Percentiles rank a stretch among this genome's conserved stretches.
These are phyloP conservation scores for Neofusicoccum parvum DNA, from an alignment of 2,329 filamentous ascomycete genomes.

Conservation along the genomic window DNA sequence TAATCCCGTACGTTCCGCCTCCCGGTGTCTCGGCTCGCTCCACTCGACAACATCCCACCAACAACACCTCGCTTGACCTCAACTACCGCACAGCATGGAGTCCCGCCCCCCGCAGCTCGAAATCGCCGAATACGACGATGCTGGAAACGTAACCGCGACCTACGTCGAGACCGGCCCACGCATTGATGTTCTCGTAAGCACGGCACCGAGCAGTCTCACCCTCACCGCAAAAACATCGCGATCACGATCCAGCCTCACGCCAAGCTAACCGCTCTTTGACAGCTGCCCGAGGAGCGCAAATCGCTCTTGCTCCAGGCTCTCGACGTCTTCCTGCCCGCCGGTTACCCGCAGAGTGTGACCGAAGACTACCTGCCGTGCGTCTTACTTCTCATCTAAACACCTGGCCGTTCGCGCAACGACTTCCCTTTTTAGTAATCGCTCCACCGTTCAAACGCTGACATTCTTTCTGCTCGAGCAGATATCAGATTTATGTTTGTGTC, in stretches of 20 bases:
- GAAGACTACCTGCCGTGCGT: conserved; percentile 74
- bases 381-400: not conserved
- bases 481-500: conserved; percentile 65
- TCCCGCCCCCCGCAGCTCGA: conserved; percentile 22
- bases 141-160: conserved; percentile 51
- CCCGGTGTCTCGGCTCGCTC: conserved; percentile 5
- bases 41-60: conserved; percentile 13
- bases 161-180: conserved; percentile 50
- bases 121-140: conserved; percentile 51
- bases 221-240: conserved; percentile 11
- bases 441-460: not conserved
- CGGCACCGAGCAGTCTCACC: not conserved
- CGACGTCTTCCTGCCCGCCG: conserved; percentile 80
- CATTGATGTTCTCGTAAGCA: conserved; percentile 51
- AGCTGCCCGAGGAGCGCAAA: conserved; percentile 27
- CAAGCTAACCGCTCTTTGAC: conserved; percentile 24
- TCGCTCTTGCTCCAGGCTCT: conserved; percentile 48
- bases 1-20: not conserved
- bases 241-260: not conserved
- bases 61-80: conserved; percentile 2
- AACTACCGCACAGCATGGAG: not conserved
- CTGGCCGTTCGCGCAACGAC: not conserved
- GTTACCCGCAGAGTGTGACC: conserved; percentile 86
- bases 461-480: conserved; percentile 45
- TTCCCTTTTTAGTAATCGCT: conserved; percentile 20